Percentiles rank a stretch among this genome's conserved stretches.
These are phyloP conservation scores for Colletotrichum musicola DNA, from an alignment of 2,329 filamentous ascomycete genomes.

Conservation along the genomic window DNA sequence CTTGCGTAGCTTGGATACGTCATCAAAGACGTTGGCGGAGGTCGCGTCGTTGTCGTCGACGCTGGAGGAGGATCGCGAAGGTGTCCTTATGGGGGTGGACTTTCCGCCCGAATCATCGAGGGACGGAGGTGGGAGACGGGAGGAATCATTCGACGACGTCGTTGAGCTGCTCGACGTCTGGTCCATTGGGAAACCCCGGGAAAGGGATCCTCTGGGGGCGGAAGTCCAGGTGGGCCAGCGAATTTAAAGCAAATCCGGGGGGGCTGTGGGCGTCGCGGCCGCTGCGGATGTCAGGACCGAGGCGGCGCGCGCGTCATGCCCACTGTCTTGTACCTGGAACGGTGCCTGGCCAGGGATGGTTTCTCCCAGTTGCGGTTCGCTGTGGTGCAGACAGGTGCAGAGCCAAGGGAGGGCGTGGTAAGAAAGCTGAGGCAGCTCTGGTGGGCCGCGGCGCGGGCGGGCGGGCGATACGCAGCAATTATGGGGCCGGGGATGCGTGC, in stretches of 20 bases:
- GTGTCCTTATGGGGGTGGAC: slow-evolving; percentile 35
- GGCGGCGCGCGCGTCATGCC: slow-evolving; percentile 29
- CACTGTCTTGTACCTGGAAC: slow-evolving; percentile 1
- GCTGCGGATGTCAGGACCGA: slow-evolving; percentile 26
- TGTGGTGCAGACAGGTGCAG: not conserved
- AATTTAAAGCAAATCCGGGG: slow-evolving; percentile 24
- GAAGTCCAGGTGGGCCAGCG: slow-evolving; percentile 20
- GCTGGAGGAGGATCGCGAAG: slow-evolving; percentile 36
- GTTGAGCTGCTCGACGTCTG: slow-evolving; percentile 24
- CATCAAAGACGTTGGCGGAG: slow-evolving; percentile 18
- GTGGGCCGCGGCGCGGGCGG: slow-evolving; percentile 3
- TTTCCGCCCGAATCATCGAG: slow-evolving; percentile 27
- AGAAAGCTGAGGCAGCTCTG: slow-evolving; percentile 15
- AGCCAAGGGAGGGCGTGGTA: slow-evolving; percentile 20
- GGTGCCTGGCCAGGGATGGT: slow-evolving; percentile 12
- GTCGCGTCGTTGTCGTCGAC: slow-evolving; percentile 12
- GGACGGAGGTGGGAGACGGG: not conserved
- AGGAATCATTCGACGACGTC: slow-evolving; percentile 27
- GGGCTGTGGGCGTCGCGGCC: slow-evolving; percentile 21
- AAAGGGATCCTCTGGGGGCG: not conserved
- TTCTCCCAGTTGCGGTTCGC: not conserved
- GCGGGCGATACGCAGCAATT: not conserved
- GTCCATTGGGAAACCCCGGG: slow-evolving; percentile 28
- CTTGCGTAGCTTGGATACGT: slow-evolving; percentile 27
- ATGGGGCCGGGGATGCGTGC: slow-evolving; percentile 1